A percentile compares a stretch with the other conserved stretches of the same genome.
Evolutionary conservation across 352 stramenopile species (phyloP).

Genomic region (Phytopythium oedochilum): DNA sequence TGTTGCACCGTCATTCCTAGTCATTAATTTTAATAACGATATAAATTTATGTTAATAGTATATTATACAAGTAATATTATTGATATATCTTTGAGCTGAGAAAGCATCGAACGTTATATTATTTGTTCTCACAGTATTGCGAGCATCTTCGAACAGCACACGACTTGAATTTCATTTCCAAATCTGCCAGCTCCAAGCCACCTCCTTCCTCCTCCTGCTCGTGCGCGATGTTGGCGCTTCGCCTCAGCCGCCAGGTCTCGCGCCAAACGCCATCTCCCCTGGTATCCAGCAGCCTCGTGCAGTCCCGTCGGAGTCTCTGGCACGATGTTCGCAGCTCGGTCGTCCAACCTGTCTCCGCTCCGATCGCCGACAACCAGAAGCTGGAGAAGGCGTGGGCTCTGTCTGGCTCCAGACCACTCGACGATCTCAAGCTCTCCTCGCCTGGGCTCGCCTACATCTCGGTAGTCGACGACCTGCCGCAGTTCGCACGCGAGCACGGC

Average conservation of each 20-base stretch:
- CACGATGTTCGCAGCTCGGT: neutral
- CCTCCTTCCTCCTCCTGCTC: neutral
- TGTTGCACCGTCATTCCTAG: neutral
- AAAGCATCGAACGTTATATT: neutral
- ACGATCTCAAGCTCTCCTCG: constrained; percentile 18
- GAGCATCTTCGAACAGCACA: too few relatives aligned
- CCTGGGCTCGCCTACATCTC: constrained; percentile 34
- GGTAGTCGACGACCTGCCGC: constrained; percentile 18
- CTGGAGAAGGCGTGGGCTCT: constrained; percentile 31
- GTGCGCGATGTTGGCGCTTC: neutral
- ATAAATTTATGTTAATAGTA: neutral
- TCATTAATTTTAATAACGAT: neutral
- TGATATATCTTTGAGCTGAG: too few relatives aligned
- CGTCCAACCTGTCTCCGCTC: neutral
- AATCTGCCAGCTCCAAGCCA: neutral
- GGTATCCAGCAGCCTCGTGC: neutral
- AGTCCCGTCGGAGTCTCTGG: neutral
- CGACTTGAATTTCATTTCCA: neutral
- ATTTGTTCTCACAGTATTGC: neutral
- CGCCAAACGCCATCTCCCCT: neutral
- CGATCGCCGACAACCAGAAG: constrained; percentile 13
- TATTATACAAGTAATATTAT: neutral
- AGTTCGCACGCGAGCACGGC: constrained; percentile 8
- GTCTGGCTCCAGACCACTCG: constrained; percentile 13
- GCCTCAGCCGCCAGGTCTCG: neutral